Evolutionary conservation across 2,329 filamentous ascomycete genomes (phyloP).

Genomic region (Penicillium sp.): DNA sequence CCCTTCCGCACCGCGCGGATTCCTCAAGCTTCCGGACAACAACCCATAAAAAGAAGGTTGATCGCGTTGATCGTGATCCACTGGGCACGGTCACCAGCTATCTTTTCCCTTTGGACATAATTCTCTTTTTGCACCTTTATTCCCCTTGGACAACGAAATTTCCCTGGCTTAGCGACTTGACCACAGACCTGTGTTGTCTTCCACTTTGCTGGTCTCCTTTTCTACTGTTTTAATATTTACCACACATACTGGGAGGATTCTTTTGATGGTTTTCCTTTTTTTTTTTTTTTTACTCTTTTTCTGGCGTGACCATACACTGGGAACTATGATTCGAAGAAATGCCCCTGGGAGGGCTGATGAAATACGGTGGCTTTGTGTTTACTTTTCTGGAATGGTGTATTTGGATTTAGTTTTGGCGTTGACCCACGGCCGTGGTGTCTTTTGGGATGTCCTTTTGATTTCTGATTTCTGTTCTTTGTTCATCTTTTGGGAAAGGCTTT

Average conservation of each 20-base stretch:
- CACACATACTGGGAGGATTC: conserved; percentile 15
- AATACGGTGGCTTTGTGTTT: conserved; percentile 5
- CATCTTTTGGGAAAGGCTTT: conserved; percentile 8
- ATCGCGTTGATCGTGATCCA: conserved; percentile 12
- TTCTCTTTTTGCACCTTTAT: conserved; percentile 2
- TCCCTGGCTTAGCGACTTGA: conserved; percentile 4
- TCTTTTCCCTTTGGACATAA: conserved; percentile 16
- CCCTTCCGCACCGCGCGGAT: neutral
- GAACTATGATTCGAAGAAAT: conserved; percentile 20
- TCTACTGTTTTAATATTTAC: conserved; percentile 27
- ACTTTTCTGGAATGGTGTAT: neutral
- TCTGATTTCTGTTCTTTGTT: conserved; percentile 4
- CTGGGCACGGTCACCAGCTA: conserved; percentile 22
- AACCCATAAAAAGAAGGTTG: conserved; percentile 1
- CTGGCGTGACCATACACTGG: conserved; percentile 22
- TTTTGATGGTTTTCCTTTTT: conserved; percentile 11
- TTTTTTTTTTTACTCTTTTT: conserved; percentile 6
- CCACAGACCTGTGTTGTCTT: conserved; percentile 4
- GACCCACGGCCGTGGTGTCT: neutral
- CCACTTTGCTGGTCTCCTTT: conserved; percentile 3
- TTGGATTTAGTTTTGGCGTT: conserved; percentile 13
- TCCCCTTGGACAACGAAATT: conserved; percentile 7
- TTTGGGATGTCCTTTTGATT: neutral
- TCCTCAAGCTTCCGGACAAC: conserved; percentile 14
- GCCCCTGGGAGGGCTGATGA: conserved; percentile 20